phyloP scores from a whole-genome alignment of 495 filamentous ascomycete species.

The Ascobolus immersus region DNA sequence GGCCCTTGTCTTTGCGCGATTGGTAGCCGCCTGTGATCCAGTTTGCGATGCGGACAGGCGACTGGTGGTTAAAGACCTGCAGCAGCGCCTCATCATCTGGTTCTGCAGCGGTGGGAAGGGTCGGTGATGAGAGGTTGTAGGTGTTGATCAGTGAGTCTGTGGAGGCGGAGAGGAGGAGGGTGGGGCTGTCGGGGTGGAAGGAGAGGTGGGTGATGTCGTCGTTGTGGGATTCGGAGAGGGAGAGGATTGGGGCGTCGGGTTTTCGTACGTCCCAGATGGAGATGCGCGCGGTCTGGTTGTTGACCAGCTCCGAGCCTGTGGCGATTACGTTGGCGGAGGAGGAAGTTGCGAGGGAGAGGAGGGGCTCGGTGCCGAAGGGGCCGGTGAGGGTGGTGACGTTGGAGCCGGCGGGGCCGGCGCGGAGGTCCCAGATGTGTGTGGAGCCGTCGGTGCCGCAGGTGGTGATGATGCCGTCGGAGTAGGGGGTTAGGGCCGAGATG shows the following conservation, averaged over 20 bases:
- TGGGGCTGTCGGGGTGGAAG: constrained; percentile 38
- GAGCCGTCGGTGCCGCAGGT: constrained; percentile 21
- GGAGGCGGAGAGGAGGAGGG: constrained; percentile 54
- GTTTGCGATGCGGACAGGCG: constrained; percentile 60
- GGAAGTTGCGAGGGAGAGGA: constrained; percentile 28
- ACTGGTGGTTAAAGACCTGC: constrained; percentile 65
- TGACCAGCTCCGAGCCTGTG: constrained; percentile 52
- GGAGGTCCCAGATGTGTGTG: constrained; percentile 21
- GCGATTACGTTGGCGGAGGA: constrained; percentile 29
- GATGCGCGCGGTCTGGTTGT: constrained; percentile 46
- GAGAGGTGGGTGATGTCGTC: constrained; percentile 73
- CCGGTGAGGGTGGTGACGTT: constrained; percentile 30
- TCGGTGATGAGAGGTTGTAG: constrained; percentile 27
- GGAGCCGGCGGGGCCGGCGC: constrained; percentile 23
- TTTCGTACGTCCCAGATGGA: constrained; percentile 35
- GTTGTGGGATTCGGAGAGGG: constrained; percentile 68
- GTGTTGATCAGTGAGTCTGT: constrained; percentile 83
- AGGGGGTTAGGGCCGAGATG: background rate
- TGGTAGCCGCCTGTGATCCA: constrained; percentile 30
- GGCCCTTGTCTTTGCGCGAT: background rate
- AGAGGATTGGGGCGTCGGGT: constrained; percentile 15
- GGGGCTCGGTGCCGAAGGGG: constrained; percentile 10
- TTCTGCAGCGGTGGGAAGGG: constrained; percentile 24
- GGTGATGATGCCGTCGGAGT: background rate
- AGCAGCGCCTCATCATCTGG: constrained; percentile 71